A percentile compares a stretch with the other conserved stretches of the same genome.
These are phyloP conservation scores for Sporopachydermia quercuum DNA, from an alignment of 805 yeast genomes.

Conservation along the genomic window DNA sequence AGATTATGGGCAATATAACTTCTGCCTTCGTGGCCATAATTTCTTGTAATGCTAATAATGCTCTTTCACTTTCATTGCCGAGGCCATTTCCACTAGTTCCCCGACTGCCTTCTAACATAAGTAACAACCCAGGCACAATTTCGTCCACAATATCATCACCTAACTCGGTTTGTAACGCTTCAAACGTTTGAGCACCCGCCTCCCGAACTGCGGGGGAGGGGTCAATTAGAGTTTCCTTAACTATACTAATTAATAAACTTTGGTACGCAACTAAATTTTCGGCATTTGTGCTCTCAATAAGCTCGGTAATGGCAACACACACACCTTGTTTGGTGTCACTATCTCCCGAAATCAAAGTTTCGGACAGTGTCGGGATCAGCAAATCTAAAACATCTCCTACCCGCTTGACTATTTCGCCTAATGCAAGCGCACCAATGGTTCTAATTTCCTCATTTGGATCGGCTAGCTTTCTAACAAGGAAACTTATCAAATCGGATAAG, in stretches of 20 bases:
- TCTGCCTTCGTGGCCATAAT: conserved; percentile 85
- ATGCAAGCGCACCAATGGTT: conserved; percentile 78
- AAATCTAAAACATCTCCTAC: conserved; percentile 75
- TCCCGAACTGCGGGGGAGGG: conserved; percentile 60
- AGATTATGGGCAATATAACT: conserved; percentile 81
- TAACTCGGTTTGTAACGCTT: conserved; percentile 63
- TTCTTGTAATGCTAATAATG: conserved; percentile 78
- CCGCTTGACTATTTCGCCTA: conserved; percentile 89
- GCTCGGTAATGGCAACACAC: conserved; percentile 81
- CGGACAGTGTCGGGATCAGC: conserved; percentile 71
- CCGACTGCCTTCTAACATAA: conserved; percentile 39
- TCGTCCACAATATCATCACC: conserved; percentile 84
- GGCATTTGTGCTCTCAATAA: conserved; percentile 56
- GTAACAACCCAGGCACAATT: conserved; percentile 69
- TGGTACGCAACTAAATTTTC: conserved; percentile 53
- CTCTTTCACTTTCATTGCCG: conserved; percentile 47
- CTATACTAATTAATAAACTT: conserved; percentile 52
- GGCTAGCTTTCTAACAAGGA: conserved; percentile 73
- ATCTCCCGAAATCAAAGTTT: conserved; percentile 42
- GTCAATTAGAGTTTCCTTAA: conserved; percentile 70
- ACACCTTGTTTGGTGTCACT: conserved; percentile 91
- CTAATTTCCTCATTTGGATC: conserved; percentile 68
- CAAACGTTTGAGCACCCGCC: conserved; percentile 87
- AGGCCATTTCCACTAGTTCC: no score
- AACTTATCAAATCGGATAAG: conserved; percentile 63